Evolutionary conservation across 2,329 filamentous ascomycete species (phyloP).

Genomic region (Aaosphaeria arxii): DNA sequence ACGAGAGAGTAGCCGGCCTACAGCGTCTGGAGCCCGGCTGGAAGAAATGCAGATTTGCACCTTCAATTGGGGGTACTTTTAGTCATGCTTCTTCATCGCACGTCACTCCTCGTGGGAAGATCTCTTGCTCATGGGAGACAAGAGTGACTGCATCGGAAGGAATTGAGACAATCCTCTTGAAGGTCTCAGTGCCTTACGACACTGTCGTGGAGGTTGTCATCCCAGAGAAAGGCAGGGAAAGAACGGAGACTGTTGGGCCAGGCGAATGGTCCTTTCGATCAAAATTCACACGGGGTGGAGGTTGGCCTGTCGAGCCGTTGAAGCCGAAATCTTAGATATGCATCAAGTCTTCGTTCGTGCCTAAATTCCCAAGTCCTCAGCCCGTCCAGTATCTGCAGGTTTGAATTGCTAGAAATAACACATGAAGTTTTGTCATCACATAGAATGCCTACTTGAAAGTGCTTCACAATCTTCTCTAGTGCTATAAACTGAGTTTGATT

Average conservation of each 20-base stretch:
- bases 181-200: background rate
- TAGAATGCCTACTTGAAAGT: background rate
- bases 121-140: background rate
- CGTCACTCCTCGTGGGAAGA: background rate
- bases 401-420: background rate
- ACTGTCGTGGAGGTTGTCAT: background rate
- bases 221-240: background rate
- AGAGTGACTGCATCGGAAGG: background rate
- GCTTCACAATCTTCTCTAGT: background rate
- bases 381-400: background rate
- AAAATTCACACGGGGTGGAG: background rate
- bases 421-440: background rate
- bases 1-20: background rate
- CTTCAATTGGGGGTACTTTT: background rate
- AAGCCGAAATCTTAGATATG: background rate
- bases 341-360: background rate
- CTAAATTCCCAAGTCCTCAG: background rate
- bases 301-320: background rate
- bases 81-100: background rate
- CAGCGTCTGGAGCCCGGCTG: background rate
- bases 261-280: background rate
- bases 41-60: background rate
- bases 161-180: background rate
- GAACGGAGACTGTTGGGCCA: background rate
- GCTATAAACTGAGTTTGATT: background rate